Conservation (phyloP, 495 filamentous ascomycete species). For the Penicillium tannophilum region DNA sequence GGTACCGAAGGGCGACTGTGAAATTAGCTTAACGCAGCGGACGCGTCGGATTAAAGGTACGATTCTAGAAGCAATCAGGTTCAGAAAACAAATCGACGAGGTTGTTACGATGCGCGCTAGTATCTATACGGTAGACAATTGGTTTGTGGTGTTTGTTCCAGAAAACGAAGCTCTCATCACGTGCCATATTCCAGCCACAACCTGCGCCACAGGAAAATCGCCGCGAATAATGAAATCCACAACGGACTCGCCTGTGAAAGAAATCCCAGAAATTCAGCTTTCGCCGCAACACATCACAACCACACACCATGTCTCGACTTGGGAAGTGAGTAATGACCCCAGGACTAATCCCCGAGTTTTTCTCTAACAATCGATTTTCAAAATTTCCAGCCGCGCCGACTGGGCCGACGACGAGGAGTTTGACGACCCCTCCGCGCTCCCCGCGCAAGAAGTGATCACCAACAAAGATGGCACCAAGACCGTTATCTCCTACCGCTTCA, state of each 20-base stretch:
- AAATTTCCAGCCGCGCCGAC: slow-evolving; percentile 61
- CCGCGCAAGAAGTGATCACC: slow-evolving; percentile 78
- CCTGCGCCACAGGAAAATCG: slow-evolving; percentile 40
- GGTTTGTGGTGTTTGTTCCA: background rate
- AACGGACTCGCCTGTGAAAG: slow-evolving; percentile 49
- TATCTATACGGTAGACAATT: no score
- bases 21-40: no score
- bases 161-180: slow-evolving; percentile 14
- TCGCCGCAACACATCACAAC: slow-evolving; percentile 31
- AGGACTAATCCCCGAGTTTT: slow-evolving; percentile 1
- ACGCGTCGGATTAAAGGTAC: no score
- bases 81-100: no score
- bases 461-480: slow-evolving; percentile 99
- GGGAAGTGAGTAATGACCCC: slow-evolving; percentile 42
- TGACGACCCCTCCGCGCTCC: slow-evolving; percentile 77
- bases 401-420: slow-evolving; percentile 98
- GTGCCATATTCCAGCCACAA: slow-evolving; percentile 41
- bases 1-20: no score
- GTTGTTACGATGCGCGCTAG: no score
- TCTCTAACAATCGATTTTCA: slow-evolving; percentile 27
- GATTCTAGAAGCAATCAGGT: no score
- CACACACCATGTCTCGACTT: slow-evolving; percentile 50
- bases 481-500: slow-evolving; percentile 83
- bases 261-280: slow-evolving; percentile 51
- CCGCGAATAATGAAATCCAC: slow-evolving; percentile 50